phyloP scores from a whole-genome alignment of 1,139 yeast genomes.

The Suhomyces terraborum region DNA sequence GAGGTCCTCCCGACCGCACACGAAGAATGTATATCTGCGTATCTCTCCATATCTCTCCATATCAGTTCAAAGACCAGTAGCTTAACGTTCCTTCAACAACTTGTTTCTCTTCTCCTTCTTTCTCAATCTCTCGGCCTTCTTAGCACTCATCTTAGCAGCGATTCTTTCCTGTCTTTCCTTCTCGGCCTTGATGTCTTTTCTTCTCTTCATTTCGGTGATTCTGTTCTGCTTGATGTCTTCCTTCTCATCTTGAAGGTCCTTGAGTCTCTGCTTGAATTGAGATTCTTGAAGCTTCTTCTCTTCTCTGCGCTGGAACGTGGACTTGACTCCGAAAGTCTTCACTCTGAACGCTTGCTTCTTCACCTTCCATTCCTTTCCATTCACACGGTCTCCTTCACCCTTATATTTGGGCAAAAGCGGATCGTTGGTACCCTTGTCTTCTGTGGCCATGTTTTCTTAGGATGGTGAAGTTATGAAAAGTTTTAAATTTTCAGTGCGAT shows the following conservation, averaged over 20 bases:
- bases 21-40: too few species aligned
- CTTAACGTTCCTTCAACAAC: slow-evolving; percentile 64
- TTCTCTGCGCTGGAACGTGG: slow-evolving; percentile 33
- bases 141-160: slow-evolving; percentile 75
- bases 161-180: slow-evolving; percentile 70
- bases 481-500: slow-evolving; percentile 9
- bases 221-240: slow-evolving; percentile 51
- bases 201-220: slow-evolving; percentile 58
- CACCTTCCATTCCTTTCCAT: slow-evolving; percentile 32
- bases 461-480: slow-evolving; percentile 1
- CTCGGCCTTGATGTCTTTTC: slow-evolving; percentile 70
- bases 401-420: slow-evolving; percentile 22
- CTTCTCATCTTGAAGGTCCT: slow-evolving; percentile 63
- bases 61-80: too few species aligned
- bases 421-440: slow-evolving; percentile 1
- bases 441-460: slow-evolving; percentile 6
- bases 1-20: not conserved
- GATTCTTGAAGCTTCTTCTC: slow-evolving; percentile 42
- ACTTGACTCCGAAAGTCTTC: slow-evolving; percentile 22
- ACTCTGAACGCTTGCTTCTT: slow-evolving; percentile 31
- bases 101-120: slow-evolving; percentile 83
- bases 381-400: slow-evolving; percentile 29
- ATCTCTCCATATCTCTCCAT: too few species aligned
- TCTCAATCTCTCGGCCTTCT: slow-evolving; percentile 76
- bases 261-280: slow-evolving; percentile 53